Conservation (phyloP, 2,329 filamentous ascomycete genomes). For the Penicillium sp. region DNA sequence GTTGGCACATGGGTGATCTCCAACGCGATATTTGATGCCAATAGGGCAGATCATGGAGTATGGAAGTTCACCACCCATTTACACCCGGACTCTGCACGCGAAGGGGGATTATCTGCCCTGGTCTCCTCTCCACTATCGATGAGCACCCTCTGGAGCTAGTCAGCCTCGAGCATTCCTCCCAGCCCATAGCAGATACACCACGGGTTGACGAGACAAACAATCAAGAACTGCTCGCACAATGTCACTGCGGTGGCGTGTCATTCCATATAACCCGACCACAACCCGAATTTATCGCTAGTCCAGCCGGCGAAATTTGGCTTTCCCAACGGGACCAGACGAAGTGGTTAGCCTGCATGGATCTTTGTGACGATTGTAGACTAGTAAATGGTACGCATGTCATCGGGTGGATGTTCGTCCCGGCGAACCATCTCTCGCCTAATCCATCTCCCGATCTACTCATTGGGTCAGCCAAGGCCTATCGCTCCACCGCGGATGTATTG, state of each 20-base stretch:
- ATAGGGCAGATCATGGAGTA: constrained; percentile 11
- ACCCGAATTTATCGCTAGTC: constrained; percentile 28
- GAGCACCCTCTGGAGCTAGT: constrained; percentile 13
- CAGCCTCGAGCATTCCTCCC: constrained; percentile 3
- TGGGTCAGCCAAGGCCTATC: constrained; percentile 42
- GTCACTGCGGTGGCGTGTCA: constrained; percentile 47
- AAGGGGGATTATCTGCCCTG: constrained; percentile 19
- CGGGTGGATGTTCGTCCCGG: constrained; percentile 45
- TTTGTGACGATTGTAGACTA: constrained; percentile 43
- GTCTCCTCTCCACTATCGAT: constrained; percentile 19
- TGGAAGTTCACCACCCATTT: constrained; percentile 22
- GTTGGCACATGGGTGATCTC: constrained; percentile 23
- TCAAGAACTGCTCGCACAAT: constrained; percentile 37
- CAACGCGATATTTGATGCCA: constrained; percentile 23
- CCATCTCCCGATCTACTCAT: constrained; percentile 25
- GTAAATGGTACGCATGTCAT: constrained; percentile 40
- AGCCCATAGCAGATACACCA: not conserved
- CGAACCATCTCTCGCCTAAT: constrained; percentile 33
- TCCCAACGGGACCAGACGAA: constrained; percentile 16
- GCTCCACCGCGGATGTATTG: constrained; percentile 35
- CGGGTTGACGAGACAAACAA: not conserved
- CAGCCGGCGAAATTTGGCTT: constrained; percentile 18
- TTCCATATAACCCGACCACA: constrained; percentile 44
- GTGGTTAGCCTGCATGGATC: constrained; percentile 28
- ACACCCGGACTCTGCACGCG: constrained; percentile 17